phyloP scores from a whole-genome alignment of 2,329 filamentous ascomycete genomes.

The Arthroderma uncinatum region DNA sequence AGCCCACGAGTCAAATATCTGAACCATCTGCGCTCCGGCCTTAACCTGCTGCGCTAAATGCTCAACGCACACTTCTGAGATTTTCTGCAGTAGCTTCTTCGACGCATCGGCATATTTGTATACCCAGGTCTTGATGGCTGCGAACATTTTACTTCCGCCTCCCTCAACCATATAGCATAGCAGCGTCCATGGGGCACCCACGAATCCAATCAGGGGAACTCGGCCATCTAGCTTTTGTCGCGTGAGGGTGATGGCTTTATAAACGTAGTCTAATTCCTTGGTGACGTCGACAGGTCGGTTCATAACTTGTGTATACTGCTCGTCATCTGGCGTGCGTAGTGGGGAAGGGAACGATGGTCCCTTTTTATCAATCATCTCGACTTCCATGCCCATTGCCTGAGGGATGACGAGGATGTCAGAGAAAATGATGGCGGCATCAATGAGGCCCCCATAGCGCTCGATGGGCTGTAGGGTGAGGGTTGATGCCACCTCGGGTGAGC shows the following conservation, averaged over 20 bases:
- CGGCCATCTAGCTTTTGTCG: slow-evolving; percentile 75
- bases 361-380: slow-evolving; percentile 96
- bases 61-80: slow-evolving; percentile 87
- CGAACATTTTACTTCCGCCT: slow-evolving; percentile 88
- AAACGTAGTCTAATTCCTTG: slow-evolving; percentile 81
- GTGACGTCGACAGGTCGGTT: slow-evolving; percentile 70
- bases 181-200: slow-evolving; percentile 90
- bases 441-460: slow-evolving; percentile 76
- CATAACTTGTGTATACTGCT: slow-evolving; percentile 70
- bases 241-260: slow-evolving; percentile 86
- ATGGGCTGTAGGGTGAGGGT: slow-evolving; percentile 90
- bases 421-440: slow-evolving; percentile 98
- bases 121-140: slow-evolving; percentile 91
- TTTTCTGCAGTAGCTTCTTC: slow-evolving; percentile 76
- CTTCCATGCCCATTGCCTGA: slow-evolving; percentile 96
- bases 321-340: slow-evolving; percentile 64
- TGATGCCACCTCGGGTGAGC: slow-evolving; percentile 81
- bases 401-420: slow-evolving; percentile 96
- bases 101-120: slow-evolving; percentile 75
- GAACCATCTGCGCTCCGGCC: slow-evolving; percentile 86
- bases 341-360: slow-evolving; percentile 89
- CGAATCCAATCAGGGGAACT: slow-evolving; percentile 92
- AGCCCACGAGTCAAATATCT: slow-evolving; percentile 98
- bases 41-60: slow-evolving; percentile 85
- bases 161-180: slow-evolving; percentile 99